Conservation (phyloP, 768 basidiomycete genomes). For the Leccinum longicurvipes region DNA sequence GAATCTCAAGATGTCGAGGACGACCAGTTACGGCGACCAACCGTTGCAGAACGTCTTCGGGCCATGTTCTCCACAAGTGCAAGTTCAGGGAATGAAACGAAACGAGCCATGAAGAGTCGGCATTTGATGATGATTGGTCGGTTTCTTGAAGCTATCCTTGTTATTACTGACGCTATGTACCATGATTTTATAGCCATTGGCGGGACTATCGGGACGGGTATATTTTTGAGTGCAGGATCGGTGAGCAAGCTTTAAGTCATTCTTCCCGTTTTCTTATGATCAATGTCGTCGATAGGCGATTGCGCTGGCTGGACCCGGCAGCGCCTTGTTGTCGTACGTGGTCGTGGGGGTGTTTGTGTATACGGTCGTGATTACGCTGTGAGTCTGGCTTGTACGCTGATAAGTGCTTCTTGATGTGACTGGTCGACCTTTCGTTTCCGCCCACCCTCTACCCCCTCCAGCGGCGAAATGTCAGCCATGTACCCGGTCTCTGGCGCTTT, state of each 20-base stretch:
- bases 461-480: slow-evolving; percentile 66
- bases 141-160: neutral
- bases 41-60: neutral
- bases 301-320: slow-evolving; percentile 55
- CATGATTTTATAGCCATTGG: slow-evolving; percentile 40
- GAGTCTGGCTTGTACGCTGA: slow-evolving; percentile 12
- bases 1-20: neutral
- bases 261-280: neutral
- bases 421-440: neutral
- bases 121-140: slow-evolving; percentile 43
- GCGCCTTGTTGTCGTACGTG: slow-evolving; percentile 58
- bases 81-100: slow-evolving; percentile 26
- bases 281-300: slow-evolving; percentile 38
- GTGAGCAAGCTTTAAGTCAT: slow-evolving; percentile 28
- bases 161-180: neutral
- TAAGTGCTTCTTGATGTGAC: neutral
- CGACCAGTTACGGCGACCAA: neutral
- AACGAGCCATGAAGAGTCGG: slow-evolving; percentile 39
- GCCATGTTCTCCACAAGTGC: slow-evolving; percentile 8
- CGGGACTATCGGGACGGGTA: slow-evolving; percentile 58
- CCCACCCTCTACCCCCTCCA: slow-evolving; percentile 13
- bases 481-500: slow-evolving; percentile 62
- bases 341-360: slow-evolving; percentile 60
- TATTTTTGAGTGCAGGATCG: slow-evolving; percentile 58
- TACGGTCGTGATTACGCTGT: slow-evolving; percentile 59